phyloP scores from a whole-genome alignment of 1,284 basidiomycete species.

The Trichosporon sp. region DNA sequence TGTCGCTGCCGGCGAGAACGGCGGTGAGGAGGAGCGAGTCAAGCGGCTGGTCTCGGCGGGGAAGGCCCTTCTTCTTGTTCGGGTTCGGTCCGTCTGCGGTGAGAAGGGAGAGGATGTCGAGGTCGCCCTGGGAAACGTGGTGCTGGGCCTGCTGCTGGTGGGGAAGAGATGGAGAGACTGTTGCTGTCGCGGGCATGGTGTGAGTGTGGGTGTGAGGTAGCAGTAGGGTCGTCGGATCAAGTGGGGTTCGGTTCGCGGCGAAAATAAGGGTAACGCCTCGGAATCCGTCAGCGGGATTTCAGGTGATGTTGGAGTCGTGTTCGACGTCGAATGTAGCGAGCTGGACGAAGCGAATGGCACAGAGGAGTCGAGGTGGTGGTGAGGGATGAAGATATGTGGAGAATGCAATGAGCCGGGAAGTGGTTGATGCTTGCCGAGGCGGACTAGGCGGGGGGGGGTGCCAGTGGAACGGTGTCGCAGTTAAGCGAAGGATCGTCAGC shows the following conservation, averaged over 20 bases:
- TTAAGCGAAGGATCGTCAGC: slow-evolving; percentile 7
- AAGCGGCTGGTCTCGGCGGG: slow-evolving; percentile 36
- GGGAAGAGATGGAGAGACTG: slow-evolving; percentile 48
- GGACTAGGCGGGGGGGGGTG: neutral
- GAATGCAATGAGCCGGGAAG: neutral
- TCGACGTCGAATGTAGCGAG: neutral
- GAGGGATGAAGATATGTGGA: neutral
- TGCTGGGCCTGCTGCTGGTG: slow-evolving; percentile 59
- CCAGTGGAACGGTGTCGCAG: neutral
- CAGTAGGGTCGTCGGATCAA: neutral
- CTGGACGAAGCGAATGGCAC: neutral
- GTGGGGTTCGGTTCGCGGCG: slow-evolving; percentile 14
- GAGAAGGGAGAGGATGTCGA: slow-evolving; percentile 50
- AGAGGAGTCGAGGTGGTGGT: neutral
- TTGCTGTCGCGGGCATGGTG: slow-evolving; percentile 16
- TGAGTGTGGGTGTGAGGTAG: neutral
- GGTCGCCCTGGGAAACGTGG: slow-evolving; percentile 42
- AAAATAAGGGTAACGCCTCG: slow-evolving; percentile 3
- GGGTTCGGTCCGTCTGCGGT: slow-evolving; percentile 37
- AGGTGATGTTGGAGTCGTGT: neutral
- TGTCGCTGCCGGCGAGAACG: slow-evolving; percentile 52
- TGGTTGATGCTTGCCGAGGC: slow-evolving; percentile 5
- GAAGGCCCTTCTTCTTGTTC: slow-evolving; percentile 7
- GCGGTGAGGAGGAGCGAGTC: slow-evolving; percentile 55
- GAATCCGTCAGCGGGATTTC: neutral